phyloP scores from a whole-genome alignment of 2,329 filamentous ascomycete species.

The Alternaria atra region DNA sequence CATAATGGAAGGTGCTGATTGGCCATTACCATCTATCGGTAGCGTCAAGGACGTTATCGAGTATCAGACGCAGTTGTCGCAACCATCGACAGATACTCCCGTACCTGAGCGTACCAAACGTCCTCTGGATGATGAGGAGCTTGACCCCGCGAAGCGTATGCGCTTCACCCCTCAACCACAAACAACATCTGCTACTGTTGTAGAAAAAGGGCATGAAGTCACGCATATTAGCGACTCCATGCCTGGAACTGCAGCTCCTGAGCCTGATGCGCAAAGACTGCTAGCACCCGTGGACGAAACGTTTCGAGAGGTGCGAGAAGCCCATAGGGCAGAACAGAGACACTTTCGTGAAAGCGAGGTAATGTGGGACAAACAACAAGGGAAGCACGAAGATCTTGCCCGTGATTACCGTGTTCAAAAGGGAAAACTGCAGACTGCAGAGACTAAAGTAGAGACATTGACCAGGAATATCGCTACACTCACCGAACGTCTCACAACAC shows the following conservation, averaged over 20 bases:
- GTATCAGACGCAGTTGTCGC: slow-evolving; percentile 38
- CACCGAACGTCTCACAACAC: slow-evolving; percentile 28
- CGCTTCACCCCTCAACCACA: slow-evolving; percentile 45
- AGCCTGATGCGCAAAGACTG: slow-evolving; percentile 19
- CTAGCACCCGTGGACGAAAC: slow-evolving; percentile 15
- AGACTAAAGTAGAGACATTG: slow-evolving; percentile 26
- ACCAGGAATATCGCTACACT: slow-evolving; percentile 24
- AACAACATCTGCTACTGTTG: slow-evolving; percentile 6
- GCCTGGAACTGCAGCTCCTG: slow-evolving; percentile 33
- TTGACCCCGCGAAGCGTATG: slow-evolving; percentile 46
- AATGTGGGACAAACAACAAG: slow-evolving; percentile 39
- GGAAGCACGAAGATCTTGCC: slow-evolving; percentile 34
- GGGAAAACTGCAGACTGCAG: slow-evolving; percentile 25
- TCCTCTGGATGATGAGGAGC: slow-evolving; percentile 35
- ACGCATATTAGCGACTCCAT: slow-evolving; percentile 56
- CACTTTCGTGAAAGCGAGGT: slow-evolving; percentile 26
- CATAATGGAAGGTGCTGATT: slow-evolving; percentile 21
- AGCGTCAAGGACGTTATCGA: slow-evolving; percentile 43
- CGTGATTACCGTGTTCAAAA: slow-evolving; percentile 29
- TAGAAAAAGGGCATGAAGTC: slow-evolving; percentile 34
- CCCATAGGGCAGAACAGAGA: slow-evolving; percentile 20
- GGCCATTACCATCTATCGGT: slow-evolving; percentile 45
- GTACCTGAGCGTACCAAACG: slow-evolving; percentile 37
- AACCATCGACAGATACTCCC: slow-evolving; percentile 26
- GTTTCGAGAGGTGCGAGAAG: slow-evolving; percentile 17